These are phyloP conservation scores for Hyaloscypha bicolor DNA, from an alignment of 495 filamentous ascomycete genomes.

Conservation along the genomic window DNA sequence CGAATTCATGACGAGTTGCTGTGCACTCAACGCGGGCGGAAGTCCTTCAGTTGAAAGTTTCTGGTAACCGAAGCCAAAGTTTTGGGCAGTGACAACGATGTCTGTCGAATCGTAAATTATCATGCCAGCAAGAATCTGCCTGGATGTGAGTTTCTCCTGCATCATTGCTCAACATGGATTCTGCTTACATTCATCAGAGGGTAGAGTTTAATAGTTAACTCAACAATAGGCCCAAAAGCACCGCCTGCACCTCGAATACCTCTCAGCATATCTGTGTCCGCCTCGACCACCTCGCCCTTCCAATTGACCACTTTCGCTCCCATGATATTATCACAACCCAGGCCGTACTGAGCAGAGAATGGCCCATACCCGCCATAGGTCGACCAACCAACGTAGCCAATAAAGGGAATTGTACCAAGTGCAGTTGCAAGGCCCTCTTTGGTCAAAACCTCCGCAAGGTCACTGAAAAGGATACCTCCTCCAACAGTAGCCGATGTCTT, in stretches of 20 bases:
- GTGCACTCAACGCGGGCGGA: constrained; percentile 33
- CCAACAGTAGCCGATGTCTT: constrained; percentile 39
- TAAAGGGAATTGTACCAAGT: constrained; percentile 32
- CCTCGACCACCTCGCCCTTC: constrained; percentile 38
- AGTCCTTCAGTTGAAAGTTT: constrained; percentile 29
- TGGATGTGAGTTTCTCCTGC: not conserved
- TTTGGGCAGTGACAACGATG: constrained; percentile 25
- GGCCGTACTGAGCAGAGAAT: constrained; percentile 36
- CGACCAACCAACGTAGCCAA: constrained; percentile 45
- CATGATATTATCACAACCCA: constrained; percentile 45
- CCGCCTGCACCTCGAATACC: constrained; percentile 45
- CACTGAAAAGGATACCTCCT: constrained; percentile 39
- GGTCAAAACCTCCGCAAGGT: constrained; percentile 34
- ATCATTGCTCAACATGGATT: no score
- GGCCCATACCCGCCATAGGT: constrained; percentile 44
- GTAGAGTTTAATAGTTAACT: constrained; percentile 36
- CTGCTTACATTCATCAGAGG: constrained; percentile 34
- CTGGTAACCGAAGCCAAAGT: constrained; percentile 34
- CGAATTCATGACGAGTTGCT: constrained; percentile 35
- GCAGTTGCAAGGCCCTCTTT: constrained; percentile 38
- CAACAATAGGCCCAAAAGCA: constrained; percentile 44
- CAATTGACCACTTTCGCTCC: constrained; percentile 40
- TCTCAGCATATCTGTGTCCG: constrained; percentile 37
- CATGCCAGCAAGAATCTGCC: constrained; percentile 37
- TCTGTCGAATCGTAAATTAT: constrained; percentile 39